These are phyloP conservation scores for Mycosphaerella sp. DNA, from an alignment of 2,329 filamentous ascomycete species.

Conservation along the genomic window DNA sequence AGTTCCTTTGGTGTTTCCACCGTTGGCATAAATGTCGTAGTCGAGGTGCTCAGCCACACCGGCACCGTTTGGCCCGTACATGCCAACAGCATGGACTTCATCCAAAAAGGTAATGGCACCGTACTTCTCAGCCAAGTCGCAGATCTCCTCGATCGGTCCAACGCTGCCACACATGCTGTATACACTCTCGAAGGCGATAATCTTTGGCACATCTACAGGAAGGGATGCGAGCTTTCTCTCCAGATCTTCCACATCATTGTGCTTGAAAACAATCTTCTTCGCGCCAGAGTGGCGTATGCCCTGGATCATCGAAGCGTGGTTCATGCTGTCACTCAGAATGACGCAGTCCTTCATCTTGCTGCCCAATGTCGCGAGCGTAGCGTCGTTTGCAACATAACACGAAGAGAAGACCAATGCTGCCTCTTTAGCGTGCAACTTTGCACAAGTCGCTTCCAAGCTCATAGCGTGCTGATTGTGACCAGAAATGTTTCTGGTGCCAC, in stretches of 20 bases:
- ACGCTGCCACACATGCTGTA: constrained; percentile 99
- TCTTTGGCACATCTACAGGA: constrained; percentile 80
- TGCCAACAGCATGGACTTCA: constrained; percentile 97
- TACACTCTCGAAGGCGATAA: constrained; percentile 97
- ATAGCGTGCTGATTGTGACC: constrained; percentile 96
- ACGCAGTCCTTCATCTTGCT: constrained; percentile 96
- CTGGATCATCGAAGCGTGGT: constrained; percentile 99
- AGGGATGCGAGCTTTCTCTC: constrained; percentile 88
- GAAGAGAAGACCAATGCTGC: constrained; percentile 91
- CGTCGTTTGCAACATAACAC: constrained; percentile 97
- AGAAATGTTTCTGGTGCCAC: constrained; percentile 94
- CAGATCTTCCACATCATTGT: constrained; percentile 90
- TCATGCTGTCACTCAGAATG: constrained; percentile 93
- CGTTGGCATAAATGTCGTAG: constrained; percentile 74
- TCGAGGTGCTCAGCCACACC: constrained; percentile 97
- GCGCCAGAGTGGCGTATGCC: constrained; percentile 96
- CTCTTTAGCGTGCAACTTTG: constrained; percentile 86
- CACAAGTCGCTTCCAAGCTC: constrained; percentile 70
- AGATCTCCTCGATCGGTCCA: constrained; percentile 91
- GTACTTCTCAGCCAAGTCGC: constrained; percentile 94
- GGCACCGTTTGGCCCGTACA: constrained; percentile 94
- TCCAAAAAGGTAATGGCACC: constrained; percentile 96
- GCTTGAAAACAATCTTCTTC: constrained; percentile 97
- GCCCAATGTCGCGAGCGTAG: constrained; percentile 90
- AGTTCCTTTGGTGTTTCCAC: constrained; percentile 69